phyloP scores from a whole-genome alignment of 2,329 filamentous ascomycete genomes.

The Graphilbum ipis-grandicollis region DNA sequence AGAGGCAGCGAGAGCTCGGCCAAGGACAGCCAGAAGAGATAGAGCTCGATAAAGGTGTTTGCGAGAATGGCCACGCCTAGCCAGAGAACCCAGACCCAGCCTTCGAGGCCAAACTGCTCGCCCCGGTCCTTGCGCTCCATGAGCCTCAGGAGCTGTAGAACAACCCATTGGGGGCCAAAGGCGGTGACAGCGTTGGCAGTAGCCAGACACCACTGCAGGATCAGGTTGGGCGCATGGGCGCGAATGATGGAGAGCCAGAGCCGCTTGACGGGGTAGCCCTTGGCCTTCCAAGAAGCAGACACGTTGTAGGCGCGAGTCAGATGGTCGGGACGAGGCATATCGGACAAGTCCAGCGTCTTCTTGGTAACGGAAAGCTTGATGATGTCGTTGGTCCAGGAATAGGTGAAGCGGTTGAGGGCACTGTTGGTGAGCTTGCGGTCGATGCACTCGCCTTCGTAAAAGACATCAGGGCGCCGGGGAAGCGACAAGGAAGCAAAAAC shows the following conservation, averaged over 20 bases:
- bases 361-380: constrained; percentile 38
- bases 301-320: constrained; percentile 31
- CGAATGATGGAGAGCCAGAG: constrained; percentile 44
- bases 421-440: constrained; percentile 46
- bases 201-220: constrained; percentile 41
- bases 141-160: constrained; percentile 45
- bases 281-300: constrained; percentile 30
- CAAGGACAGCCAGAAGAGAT: constrained; percentile 50
- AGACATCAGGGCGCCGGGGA: constrained; percentile 52
- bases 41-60: constrained; percentile 44
- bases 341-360: constrained; percentile 40
- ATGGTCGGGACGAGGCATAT: constrained; percentile 45
- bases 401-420: constrained; percentile 44
- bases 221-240: constrained; percentile 37
- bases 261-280: constrained; percentile 22
- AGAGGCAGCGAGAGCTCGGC: constrained; percentile 47
- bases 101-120: constrained; percentile 27
- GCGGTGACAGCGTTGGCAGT: constrained; percentile 37
- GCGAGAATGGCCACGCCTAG: constrained; percentile 43
- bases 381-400: constrained; percentile 42
- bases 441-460: constrained; percentile 36
- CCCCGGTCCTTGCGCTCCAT: constrained; percentile 38
- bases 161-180: constrained; percentile 53
- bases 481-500: constrained; percentile 32
- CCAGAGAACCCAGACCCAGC: constrained; percentile 52